Evolutionary conservation across 2,329 filamentous ascomycete species (phyloP), one percentile per base, ranked within the genome.

Genomic region (Teratosphaeria destructans): DNA sequence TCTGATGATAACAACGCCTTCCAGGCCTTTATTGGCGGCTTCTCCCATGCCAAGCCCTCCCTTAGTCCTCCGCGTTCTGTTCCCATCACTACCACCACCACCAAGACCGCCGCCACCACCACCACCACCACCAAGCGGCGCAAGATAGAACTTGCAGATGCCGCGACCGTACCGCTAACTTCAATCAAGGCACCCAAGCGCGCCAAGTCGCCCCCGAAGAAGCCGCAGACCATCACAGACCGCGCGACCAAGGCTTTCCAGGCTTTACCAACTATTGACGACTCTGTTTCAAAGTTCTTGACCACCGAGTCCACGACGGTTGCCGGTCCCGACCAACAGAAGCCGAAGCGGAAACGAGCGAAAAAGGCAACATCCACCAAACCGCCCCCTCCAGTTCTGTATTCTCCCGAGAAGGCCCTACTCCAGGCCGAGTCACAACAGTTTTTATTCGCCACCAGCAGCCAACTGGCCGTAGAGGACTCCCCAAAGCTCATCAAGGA

Each of bases 381-480:
- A 32, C 53, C 53, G 16, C 27, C 56, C 29, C 57, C 60, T 23
- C 63, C 63, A 6, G 58, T 62, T 19, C 71, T 95, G 2, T 76
- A 89, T 11, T 89, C 88, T 0, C 90, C 90, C 0, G 77, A 76
- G 55, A 82, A 86, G 27, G 90, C 89, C 1, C 73, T 86, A 52
- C 82, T 82, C 57, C 81, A 87, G 64, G 81, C 88, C 14, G 78
- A 82, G 3, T 77, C 81, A 1, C 90, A 94, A 70, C 84, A 91
- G 61, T 89, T 92, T 68, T 75, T 95, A 0, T 95, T 95, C 73
- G 90, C 90, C 1, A 94, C 90, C 0, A 92, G 88, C 1, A 95
- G 90, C 71, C 90, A 95, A 71, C 75, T 95, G 27, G 87, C 86
- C 14, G 77, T 81, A 58, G 88, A 90, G 59, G 84, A 90, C 39